Evolutionary conservation across 75 land plant species (phyloP), one percentile per base, ranked within the genome.

Genomic region (Ceratopteris richardii): DNA sequence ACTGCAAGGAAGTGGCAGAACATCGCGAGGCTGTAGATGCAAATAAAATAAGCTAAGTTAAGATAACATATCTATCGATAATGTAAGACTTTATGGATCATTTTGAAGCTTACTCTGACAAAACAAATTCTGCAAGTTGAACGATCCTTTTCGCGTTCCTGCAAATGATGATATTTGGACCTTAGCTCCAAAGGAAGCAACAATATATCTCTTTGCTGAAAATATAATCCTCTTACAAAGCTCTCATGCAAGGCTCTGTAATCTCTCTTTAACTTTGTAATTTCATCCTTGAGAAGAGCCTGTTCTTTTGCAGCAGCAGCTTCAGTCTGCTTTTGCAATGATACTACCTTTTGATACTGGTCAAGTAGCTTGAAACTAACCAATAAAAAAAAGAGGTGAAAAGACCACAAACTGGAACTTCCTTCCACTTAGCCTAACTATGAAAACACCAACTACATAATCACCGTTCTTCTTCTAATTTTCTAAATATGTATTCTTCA

Each of bases 131-230:
- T 22, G 37, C 60, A 57, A 17, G 39, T 57, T 29, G 37, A 31
- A 10, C 37, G 30, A 19, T 57, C 60, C 19, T 57, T 57, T 33
- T 57, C 60, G n/a, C 33, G 60, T 21, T 57, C 60, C 60, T 57
- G 40, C 16, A 2, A 19, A 51, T 9, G 22, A 7, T 12, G 22
- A 51, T 6, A 17, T 18, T 51, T 6, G 6, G 53, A 40, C 9
- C 42, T 9, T 9, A 40, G 9, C 42, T 56, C 29, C 24, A 13
- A 26, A 56, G 27, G 29, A 22, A n/a, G n/a, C n/a, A n/a, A n/a
- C n/a, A n/a, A n/a, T n/a, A n/a, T n/a, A n/a, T n/a, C n/a, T n/a
- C n/a, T n/a, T n/a, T n/a, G n/a, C n/a, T n/a, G n/a, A n/a, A n/a
- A n/a, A n/a, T n/a, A n/a, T n/a, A n/a, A n/a, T n/a, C n/a, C 9